A percentile compares a stretch with the other conserved stretches of the same genome.
These are phyloP conservation scores for Epichloe brachyelytri DNA, from an alignment of 2,329 filamentous ascomycete species.

Conservation along the genomic window DNA sequence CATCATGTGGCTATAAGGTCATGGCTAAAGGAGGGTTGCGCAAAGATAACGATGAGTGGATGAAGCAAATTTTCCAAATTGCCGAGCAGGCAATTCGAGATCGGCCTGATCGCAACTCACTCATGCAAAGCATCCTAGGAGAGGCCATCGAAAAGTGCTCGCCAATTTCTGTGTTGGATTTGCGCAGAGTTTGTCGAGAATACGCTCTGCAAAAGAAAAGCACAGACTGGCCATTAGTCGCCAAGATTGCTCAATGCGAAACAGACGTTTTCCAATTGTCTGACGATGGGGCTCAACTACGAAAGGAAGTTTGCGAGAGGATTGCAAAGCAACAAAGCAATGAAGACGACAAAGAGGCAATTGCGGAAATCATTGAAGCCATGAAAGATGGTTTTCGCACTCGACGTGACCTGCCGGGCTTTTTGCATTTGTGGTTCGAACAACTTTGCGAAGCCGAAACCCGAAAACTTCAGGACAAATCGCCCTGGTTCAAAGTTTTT, in stretches of 20 bases:
- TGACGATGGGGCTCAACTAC: conserved; percentile 24
- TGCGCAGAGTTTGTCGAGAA: conserved; percentile 29
- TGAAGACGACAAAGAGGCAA: conserved; percentile 11
- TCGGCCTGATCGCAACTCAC: conserved; percentile 13
- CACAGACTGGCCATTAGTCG: conserved; percentile 31
- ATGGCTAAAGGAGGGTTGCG: conserved; percentile 16
- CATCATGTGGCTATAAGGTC: conserved; percentile 15
- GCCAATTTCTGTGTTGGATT: conserved; percentile 24
- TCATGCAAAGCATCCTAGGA: conserved; percentile 20
- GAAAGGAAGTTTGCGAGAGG: conserved; percentile 27
- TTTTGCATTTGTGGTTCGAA: conserved; percentile 33
- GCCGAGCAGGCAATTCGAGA: conserved; percentile 16
- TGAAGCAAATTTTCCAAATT: conserved; percentile 22
- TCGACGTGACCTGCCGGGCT: conserved; percentile 30
- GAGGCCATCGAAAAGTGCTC: conserved; percentile 18
- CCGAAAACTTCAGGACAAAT: conserved; percentile 13
- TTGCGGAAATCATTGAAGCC: conserved; percentile 25
- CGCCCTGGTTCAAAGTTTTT: conserved; percentile 21
- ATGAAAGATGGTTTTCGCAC: conserved; percentile 32
- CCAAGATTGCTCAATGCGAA: conserved; percentile 29
- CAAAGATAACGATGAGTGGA: conserved; percentile 25
- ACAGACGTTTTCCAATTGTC: conserved; percentile 33
- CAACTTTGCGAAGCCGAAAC: conserved; percentile 25
- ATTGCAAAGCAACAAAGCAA: conserved; percentile 13
- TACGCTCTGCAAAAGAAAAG: conserved; percentile 24